phyloP scores from a whole-genome alignment of 176 grass and related monocot species.

The Musa itinerans region DNA sequence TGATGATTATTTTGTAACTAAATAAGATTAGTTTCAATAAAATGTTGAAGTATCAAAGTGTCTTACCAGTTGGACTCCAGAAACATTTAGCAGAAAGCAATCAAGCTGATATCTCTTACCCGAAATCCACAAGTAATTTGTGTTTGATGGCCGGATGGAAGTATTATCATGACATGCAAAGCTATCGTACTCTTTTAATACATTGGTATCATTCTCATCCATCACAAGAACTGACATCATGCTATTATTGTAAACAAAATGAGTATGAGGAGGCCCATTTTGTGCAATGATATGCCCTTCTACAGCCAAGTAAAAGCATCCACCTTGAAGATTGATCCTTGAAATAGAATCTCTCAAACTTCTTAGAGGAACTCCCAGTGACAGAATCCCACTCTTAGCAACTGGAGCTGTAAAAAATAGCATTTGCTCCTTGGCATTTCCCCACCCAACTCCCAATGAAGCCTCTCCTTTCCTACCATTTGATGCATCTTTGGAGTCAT shows the following conservation, averaged over 20 bases:
- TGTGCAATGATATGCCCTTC: not conserved
- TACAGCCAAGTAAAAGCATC: not conserved
- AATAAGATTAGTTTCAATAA: not conserved
- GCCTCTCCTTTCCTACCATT: constrained; percentile 1
- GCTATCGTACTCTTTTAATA: not conserved
- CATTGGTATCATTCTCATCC: not conserved
- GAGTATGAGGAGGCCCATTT: not conserved
- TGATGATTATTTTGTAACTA: not conserved
- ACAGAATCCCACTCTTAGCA: not conserved
- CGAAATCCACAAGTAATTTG: not conserved
- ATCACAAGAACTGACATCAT: not conserved
- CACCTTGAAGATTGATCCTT: not conserved
- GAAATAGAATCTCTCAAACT: not conserved
- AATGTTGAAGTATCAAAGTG: not conserved
- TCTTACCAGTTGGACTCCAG: not conserved
- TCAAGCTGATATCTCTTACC: not conserved
- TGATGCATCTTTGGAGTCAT: not conserved
- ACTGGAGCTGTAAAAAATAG: constrained; percentile 1
- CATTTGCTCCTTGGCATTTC: not conserved
- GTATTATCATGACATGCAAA: not conserved
- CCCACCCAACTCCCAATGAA: constrained; percentile 10
- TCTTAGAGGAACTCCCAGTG: not conserved
- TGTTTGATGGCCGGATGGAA: not conserved
- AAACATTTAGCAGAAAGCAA: not conserved
- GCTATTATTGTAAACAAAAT: not conserved